Base-by-base conservation (phyloP, 345 rosid genomes). In the Sonneratia caseolaris region DNA sequence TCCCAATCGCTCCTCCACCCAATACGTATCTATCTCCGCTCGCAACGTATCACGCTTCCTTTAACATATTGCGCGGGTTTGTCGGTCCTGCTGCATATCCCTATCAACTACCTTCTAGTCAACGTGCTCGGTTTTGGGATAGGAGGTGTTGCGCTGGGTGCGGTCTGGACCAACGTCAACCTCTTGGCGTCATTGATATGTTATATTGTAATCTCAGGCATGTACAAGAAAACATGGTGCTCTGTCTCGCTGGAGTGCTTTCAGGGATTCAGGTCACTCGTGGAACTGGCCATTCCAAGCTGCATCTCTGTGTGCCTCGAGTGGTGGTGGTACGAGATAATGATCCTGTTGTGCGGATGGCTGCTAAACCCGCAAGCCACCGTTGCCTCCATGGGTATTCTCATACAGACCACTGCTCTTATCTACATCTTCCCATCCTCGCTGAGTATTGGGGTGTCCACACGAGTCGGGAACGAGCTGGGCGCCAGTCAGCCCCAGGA, bases 321-420 rank as follows among this genome's bases (percentile, higher is more conserved):
- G 81, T 93, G 98, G 97, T 93, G 98, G 98, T 92, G 98, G 97
- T 92, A 92, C 18, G 98, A 92, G 68, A 89, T 91, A 80, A 93
- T 93, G 97, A 91, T 88, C 65, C 71, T 91, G 73, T 81, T 93
- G 0, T 89, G 97, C 72, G 98, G 98, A 5, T 61, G 89, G 68
- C 71, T 93, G 59, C 45, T 82, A 40, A 85, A 91, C 64, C 98
- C 97, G 1, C 85, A 76, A 82, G 89, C 91, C 71, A 89, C 96
- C 0, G 91, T 93, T 1, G 93, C 97, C 18, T 91, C 97, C 3
- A 91, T 91, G 91, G 98, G 98, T 59, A 86, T 93, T 84, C 72
- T 89, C 85, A 90, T 93, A 57, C 98, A 93, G 64, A 91, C 95
- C 37, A 90, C 98, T 5, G 79, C 95, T 15, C 74, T 92, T 69